Conservation (phyloP, 1,284 basidiomycete genomes). For the Calocybe gambosa region DNA sequence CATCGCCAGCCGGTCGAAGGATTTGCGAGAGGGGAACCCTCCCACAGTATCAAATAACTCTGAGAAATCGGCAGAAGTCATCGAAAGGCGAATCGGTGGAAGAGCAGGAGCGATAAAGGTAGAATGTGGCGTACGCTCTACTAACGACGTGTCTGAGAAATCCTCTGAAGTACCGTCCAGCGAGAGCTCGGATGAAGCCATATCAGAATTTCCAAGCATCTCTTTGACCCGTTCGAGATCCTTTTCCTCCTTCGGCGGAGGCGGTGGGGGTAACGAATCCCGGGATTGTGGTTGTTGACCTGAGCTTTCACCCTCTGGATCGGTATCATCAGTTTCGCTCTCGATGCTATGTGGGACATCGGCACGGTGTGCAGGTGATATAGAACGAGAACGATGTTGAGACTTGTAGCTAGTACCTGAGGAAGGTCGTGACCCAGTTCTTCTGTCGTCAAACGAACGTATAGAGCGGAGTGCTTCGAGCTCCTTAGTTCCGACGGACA, state of each 20-base stretch:
- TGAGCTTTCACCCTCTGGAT: constrained; percentile 45
- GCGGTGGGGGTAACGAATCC: constrained; percentile 35
- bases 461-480: constrained; percentile 17
- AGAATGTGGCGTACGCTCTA: constrained; percentile 59
- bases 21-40: constrained; percentile 31
- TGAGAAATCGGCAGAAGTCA: constrained; percentile 74
- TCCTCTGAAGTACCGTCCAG: constrained; percentile 24
- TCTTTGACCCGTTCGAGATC: constrained; percentile 9
- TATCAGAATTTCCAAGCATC: constrained; percentile 5
- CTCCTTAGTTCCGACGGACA: constrained; percentile 22
- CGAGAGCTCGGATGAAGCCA: constrained; percentile 15
- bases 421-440: constrained; percentile 13
- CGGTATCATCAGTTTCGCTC: constrained; percentile 62
- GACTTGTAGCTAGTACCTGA: constrained; percentile 14
- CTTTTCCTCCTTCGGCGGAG: constrained; percentile 45
- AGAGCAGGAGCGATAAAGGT: constrained; percentile 77
- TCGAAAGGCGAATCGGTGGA: constrained; percentile 77
- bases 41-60: constrained; percentile 55
- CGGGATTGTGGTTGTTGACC: constrained; percentile 20
- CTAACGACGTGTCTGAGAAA: constrained; percentile 47
- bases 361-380: constrained; percentile 51
- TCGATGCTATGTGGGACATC: constrained; percentile 69
- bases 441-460: constrained; percentile 20
- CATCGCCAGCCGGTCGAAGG: constrained; percentile 38
- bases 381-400: constrained; percentile 34